Conservation (phyloP, 352 stramenopile genomes). For the Phytophthora colocasiae region DNA sequence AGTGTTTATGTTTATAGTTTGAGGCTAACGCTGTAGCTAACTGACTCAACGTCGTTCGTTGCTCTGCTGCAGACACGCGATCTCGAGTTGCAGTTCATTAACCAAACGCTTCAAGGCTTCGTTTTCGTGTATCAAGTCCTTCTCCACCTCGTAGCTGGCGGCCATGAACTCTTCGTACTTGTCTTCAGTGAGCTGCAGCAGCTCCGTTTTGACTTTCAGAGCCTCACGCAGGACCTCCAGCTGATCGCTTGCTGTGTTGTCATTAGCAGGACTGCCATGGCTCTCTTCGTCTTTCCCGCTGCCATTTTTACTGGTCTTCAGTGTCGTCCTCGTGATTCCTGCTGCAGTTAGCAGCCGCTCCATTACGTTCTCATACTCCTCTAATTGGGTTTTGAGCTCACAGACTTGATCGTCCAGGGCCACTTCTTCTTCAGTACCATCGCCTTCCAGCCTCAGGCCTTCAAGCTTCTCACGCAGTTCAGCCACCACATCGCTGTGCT, state of each 20-base stretch:
- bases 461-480: not conserved
- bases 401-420: conserved; percentile 1
- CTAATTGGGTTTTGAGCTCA: conserved; percentile 8
- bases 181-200: conserved; percentile 13
- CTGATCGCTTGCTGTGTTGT: conserved; percentile 37
- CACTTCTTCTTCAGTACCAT: conserved; percentile 51
- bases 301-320: not conserved
- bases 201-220: conserved; percentile 63
- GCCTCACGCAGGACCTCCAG: conserved; percentile 66
- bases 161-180: conserved; percentile 23
- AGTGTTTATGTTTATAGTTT: not conserved
- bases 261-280: not conserved
- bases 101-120: conserved; percentile 10
- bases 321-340: not conserved
- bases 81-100: conserved; percentile 14
- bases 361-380: conserved; percentile 17
- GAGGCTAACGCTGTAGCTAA: not conserved
- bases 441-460: too few species aligned
- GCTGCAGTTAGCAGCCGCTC: conserved; percentile 6
- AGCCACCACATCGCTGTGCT: not conserved
- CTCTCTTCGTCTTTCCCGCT: not conserved
- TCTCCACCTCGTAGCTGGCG: conserved; percentile 23
- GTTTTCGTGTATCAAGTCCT: conserved; percentile 14
- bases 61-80: conserved; percentile 1
- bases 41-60: not conserved